Base-by-base conservation (phyloP, 441 rosid genomes). In the Francoa sonchifolia region DNA sequence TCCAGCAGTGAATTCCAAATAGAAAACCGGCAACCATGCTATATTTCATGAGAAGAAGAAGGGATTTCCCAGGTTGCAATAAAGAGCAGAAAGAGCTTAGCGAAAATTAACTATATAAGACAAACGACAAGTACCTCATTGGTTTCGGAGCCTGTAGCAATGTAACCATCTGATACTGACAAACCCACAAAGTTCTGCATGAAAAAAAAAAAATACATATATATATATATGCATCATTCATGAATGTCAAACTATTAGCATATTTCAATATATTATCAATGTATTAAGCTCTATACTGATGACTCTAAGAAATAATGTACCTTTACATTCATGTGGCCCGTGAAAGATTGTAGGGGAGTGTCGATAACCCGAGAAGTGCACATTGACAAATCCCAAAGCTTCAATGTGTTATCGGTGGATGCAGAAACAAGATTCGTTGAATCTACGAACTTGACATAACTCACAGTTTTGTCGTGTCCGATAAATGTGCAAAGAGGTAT, bases 81-180 rank as follows among this genome's bases (percentile, higher is more conserved):
- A n/a, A n/a, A n/a, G n/a, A n/a, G n/a, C n/a, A n/a, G n/a, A n/a
- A n/a, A n/a, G n/a, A n/a, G n/a, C n/a, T n/a, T n/a, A n/a, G n/a
- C n/a, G n/a, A n/a, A n/a, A n/a, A n/a, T n/a, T n/a, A n/a, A n/a
- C n/a, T n/a, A n/a, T n/a, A n/a, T n/a, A n/a, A n/a, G n/a, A n/a
- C n/a, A 11, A 3, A 35, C 1, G 10, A 35, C 15, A 22, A 40
- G 33, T 65, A 88, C 99, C 99, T 90, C 99, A 39, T 86, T 90
- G 41, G 94, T 90, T 76, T 86, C 96, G n/a, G 99, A 90, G 48
- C 96, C 99, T 8, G 99, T 86, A 13, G 96, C 99, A 60, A 90
- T 86, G 54, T 83, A 90, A 50, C 99, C 99, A 67, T 90, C 78
- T 29, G 95, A 74, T 19, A 80, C 90, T 6, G 96, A 83, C 59